These are phyloP conservation scores for Breynia disticha DNA, from an alignment of 441 rosid species.

Conservation along the genomic window DNA sequence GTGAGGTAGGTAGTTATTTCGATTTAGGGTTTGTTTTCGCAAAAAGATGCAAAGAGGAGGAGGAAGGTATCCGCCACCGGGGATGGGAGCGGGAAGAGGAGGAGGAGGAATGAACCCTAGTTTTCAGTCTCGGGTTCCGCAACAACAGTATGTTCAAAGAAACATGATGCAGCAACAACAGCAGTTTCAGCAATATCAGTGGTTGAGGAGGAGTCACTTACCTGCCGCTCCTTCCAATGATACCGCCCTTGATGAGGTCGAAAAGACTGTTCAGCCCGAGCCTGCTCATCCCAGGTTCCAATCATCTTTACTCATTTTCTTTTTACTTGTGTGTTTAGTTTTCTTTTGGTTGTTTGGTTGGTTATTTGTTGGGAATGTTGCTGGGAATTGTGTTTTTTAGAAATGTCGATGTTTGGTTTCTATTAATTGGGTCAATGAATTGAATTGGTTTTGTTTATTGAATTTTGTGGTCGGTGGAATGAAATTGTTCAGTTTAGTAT, in stretches of 20 bases:
- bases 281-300: constrained; percentile 57
- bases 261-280: constrained; percentile 73
- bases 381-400: too few relatives aligned
- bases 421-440: too few relatives aligned
- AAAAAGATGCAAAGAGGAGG: constrained; percentile 46
- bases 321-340: too few relatives aligned
- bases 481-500: too few relatives aligned
- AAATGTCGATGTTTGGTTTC: too few relatives aligned
- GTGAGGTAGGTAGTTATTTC: constrained; percentile 17
- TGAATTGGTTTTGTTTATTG: background rate
- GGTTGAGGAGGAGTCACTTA: constrained; percentile 69
- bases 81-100: constrained; percentile 71
- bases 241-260: constrained; percentile 54
- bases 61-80: constrained; percentile 94
- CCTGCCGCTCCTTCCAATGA: constrained; percentile 24
- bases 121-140: constrained; percentile 57
- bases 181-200: constrained; percentile 31
- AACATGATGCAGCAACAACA: constrained; percentile 40
- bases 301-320: background rate
- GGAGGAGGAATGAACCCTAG: constrained; percentile 53
- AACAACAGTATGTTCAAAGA: constrained; percentile 77
- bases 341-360: too few relatives aligned
- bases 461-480: too few relatives aligned
- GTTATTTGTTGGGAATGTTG: too few relatives aligned
- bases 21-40: constrained; percentile 26